Evolutionary conservation across 139 green algal genomes (phyloP), one percentile per base, ranked within the genome.

Genomic region (Trebouxia sp.): DNA sequence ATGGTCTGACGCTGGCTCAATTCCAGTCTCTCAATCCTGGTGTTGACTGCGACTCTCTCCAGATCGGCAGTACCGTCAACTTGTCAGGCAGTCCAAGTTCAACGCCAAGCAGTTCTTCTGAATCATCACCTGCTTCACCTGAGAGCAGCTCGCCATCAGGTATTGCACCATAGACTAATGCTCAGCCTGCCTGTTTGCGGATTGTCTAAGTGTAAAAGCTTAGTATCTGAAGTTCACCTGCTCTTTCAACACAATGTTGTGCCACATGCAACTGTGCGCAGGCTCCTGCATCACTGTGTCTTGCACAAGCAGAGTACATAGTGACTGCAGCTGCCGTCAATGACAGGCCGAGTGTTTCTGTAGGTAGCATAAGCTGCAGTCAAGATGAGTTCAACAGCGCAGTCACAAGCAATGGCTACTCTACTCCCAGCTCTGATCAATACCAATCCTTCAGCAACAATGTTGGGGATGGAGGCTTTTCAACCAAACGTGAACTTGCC

Each of bases 11-110:
- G 14, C 20, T 47, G 48, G 72, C 43, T 55, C 42, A 66, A 42
- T 66, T 79, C 26, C 24, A 26, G 11, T 47, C 72, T 7, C 26
- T 47, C 22, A 79, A 79, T 48, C 72, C 72, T 30, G 43, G 72
- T 10, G 30, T 79, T 24, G 35, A 79, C 9, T 79, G 72, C 39
- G 62, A 41, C n/a, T 6, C 38, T 17, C 62, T 72, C 5, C 62
- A 72, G n/a, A 72, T 72, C n/a, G 62, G 62, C 10, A 26, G 10
- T 6, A 62, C 12, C 8, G 14, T 62, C 50, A 62, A 62, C 14
- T 26, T 62, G 5, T 28, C 10, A 15, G 50, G 50, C 10, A 62
- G n/a, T n/a, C n/a, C n/a, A n/a, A n/a, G n/a, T n/a, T n/a, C 50
- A 7, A 32, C 50, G 50, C 8, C 50, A 7, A 62, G 10, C 50